These are phyloP conservation scores for Discostella pseudostelligera DNA, from an alignment of 108 stramenopile species.

Conservation along the genomic window DNA sequence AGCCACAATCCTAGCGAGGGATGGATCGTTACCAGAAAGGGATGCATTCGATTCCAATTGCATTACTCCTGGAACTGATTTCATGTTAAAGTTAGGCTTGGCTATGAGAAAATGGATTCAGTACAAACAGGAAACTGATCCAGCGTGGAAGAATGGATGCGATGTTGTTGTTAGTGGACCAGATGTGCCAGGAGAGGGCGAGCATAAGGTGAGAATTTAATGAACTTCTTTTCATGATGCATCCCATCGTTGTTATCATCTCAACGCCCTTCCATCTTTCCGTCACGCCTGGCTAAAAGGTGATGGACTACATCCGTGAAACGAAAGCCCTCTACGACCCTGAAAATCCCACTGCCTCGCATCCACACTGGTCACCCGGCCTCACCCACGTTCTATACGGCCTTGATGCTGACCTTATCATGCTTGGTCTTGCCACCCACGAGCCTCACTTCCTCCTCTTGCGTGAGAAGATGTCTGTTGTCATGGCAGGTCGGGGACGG, in stretches of 20 bases:
- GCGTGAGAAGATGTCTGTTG: slow-evolving; percentile 96
- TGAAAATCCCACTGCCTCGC: slow-evolving; percentile 26
- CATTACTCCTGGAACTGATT: slow-evolving; percentile 99
- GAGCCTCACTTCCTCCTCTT: slow-evolving; percentile 95
- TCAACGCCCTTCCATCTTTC: background rate
- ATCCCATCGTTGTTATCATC: background rate
- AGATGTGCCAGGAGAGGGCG: slow-evolving; percentile 99
- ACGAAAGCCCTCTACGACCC: slow-evolving; percentile 49
- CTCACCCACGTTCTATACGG: slow-evolving; percentile 95
- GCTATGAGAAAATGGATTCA: slow-evolving; percentile 92
- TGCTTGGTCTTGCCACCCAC: slow-evolving; percentile 95
- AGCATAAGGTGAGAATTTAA: slow-evolving; percentile 91
- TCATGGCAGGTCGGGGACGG: slow-evolving; percentile 86
- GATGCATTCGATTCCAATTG: slow-evolving; percentile 96
- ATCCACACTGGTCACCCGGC: slow-evolving; percentile 57
- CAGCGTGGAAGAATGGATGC: slow-evolving; percentile 89
- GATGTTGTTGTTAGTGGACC: slow-evolving; percentile 94
- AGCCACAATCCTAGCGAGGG: slow-evolving; percentile 80
- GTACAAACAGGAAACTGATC: slow-evolving; percentile 93
- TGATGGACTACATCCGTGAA: slow-evolving; percentile 94
- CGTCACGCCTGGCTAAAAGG: slow-evolving; percentile 22
- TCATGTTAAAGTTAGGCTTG: slow-evolving; percentile 91
- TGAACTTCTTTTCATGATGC: no score
- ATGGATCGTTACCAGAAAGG: slow-evolving; percentile 62
- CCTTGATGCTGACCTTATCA: slow-evolving; percentile 97